Evolutionary conservation across 805 yeast species (phyloP).

Genomic region (Trichomonascus vanleenenianus): DNA sequence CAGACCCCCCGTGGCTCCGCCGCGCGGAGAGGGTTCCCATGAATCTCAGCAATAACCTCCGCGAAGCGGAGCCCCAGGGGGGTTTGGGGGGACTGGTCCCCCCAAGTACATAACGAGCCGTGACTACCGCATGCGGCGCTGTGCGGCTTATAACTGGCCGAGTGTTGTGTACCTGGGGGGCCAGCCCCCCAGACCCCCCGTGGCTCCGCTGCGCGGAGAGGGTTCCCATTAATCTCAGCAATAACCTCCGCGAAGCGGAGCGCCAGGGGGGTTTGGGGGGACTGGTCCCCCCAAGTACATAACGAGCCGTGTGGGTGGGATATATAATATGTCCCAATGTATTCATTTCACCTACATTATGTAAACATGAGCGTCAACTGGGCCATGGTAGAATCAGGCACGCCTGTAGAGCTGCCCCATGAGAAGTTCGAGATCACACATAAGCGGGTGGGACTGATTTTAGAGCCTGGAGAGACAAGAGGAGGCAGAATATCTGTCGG

Average conservation of each 20-base stretch:
- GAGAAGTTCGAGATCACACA: constrained; percentile 10
- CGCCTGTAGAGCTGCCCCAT: constrained; percentile 14
- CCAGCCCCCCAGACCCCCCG: neutral
- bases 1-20: neutral
- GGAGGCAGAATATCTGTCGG: neutral
- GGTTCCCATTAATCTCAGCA: no score
- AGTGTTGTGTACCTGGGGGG: no score
- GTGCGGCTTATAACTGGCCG: no score
- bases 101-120: neutral
- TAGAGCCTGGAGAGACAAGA: neutral
- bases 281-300: neutral
- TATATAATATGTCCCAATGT: no score
- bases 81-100: no score
- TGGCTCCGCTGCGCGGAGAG: no score
- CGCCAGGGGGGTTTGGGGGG: no score
- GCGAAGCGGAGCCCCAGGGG: no score
- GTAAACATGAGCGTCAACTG: constrained; percentile 18
- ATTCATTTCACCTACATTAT: neutral
- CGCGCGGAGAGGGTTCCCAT: no score
- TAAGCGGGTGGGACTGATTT: neutral
- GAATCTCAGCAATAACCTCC: no score
- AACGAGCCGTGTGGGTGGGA: neutral
- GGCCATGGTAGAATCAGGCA: constrained; percentile 12
- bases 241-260: no score
- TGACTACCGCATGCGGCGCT: no score